Conservation (phyloP, 768 basidiomycete species). For the Russula sp. region DNA sequence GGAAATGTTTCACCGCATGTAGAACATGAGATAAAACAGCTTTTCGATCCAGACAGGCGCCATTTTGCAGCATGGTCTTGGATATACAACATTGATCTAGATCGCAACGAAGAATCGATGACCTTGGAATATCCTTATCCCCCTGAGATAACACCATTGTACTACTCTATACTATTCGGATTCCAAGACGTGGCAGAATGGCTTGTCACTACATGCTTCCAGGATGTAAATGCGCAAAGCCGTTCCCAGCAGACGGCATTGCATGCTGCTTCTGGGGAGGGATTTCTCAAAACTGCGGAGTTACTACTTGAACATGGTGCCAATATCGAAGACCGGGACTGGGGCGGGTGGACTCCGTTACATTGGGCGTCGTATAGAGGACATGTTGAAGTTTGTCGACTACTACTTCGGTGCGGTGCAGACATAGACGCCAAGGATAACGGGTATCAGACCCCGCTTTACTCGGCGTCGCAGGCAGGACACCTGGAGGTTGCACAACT, state of each 20-base stretch:
- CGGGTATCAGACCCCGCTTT: neutral
- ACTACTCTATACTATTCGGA: neutral
- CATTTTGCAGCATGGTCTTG: neutral
- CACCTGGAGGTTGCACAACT: neutral
- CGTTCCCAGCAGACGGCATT: neutral
- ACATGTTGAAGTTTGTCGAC: neutral
- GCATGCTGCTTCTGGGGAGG: neutral
- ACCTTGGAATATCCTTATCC: too few species aligned
- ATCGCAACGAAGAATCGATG: too few species aligned
- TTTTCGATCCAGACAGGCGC: neutral
- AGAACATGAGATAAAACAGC: neutral
- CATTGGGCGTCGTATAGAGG: neutral
- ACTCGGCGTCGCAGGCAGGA: neutral
- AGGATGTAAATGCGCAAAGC: neutral
- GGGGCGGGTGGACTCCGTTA: neutral
- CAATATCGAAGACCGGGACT: neutral
- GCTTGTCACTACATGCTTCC: neutral
- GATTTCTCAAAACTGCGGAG: neutral
- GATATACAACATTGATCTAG: neutral
- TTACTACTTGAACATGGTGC: neutral
- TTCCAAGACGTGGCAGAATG: neutral
- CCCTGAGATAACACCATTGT: neutral
- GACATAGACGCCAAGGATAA: neutral
- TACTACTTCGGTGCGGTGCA: neutral
- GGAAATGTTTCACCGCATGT: neutral